Evolutionary conservation across 345 rosid species (phyloP).

Genomic region (Eucalyptus tenuipes): DNA sequence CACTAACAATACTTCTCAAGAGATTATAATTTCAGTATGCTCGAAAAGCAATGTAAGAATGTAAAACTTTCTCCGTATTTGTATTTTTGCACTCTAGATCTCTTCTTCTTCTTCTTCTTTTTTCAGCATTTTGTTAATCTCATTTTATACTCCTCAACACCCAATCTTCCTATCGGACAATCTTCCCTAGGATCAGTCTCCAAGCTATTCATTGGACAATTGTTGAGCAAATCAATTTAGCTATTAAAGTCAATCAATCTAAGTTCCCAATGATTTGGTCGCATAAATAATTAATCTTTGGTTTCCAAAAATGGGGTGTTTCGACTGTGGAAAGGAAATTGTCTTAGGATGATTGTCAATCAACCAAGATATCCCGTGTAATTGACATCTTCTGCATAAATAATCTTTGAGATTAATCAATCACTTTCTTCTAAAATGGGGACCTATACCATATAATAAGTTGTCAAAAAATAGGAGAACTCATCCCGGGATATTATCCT

Average conservation of each 20-base stretch:
- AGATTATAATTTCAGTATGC: not conserved
- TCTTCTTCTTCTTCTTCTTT: accelerated
- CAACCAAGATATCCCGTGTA: not conserved
- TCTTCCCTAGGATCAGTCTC: too few relatives aligned
- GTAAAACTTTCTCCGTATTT: too few relatives aligned
- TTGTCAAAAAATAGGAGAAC: not conserved
- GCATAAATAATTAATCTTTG: too few relatives aligned
- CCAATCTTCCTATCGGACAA: accelerated
- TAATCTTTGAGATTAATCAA: not conserved
- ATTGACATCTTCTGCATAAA: not conserved
- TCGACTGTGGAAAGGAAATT: not conserved
- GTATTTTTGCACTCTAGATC: not conserved
- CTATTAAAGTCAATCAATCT: too few relatives aligned
- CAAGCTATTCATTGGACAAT: too few relatives aligned
- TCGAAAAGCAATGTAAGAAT: too few relatives aligned
- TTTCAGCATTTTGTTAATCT: not conserved
- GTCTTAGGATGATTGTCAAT: not conserved
- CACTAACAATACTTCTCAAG: not conserved
- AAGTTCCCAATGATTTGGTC: too few relatives aligned
- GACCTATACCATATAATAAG: not conserved
- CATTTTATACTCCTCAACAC: not conserved
- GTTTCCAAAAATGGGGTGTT: too few relatives aligned
- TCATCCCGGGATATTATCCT: not conserved
- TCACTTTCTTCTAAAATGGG: not conserved
- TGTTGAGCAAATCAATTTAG: too few relatives aligned